Percentiles rank a stretch among this genome's conserved stretches.
Conservation (phyloP, 331 rosid species). For the Prunus yedoensis region DNA sequence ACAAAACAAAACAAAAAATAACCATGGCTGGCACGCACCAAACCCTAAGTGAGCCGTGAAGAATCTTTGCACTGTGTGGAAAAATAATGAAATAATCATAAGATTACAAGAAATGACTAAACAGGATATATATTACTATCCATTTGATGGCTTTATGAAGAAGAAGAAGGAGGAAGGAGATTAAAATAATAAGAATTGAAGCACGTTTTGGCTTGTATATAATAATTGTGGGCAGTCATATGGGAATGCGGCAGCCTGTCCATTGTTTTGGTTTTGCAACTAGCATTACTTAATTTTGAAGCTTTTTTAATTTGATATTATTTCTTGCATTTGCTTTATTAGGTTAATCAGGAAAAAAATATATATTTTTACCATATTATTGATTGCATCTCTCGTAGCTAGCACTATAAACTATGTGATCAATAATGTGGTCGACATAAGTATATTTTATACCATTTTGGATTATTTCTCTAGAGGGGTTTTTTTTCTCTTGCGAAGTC, state of each 20-base stretch:
- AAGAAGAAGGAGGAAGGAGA: background rate
- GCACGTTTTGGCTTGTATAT: conserved; percentile 20
- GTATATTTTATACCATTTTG: too few relatives aligned
- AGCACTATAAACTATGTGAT: too few relatives aligned
- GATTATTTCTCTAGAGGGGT: too few relatives aligned
- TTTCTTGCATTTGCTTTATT: background rate
- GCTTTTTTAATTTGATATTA: background rate
- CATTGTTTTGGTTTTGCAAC: background rate
- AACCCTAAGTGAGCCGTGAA: conserved; percentile 11
- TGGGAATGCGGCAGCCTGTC: conserved; percentile 1
- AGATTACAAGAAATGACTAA: background rate
- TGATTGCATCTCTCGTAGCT: too few relatives aligned
- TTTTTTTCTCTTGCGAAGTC: too few relatives aligned
- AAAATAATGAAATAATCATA: background rate
- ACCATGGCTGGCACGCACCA: too few relatives aligned
- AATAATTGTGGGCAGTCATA: background rate
- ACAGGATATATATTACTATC: too few relatives aligned
- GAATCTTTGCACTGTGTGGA: background rate
- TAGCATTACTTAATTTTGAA: background rate
- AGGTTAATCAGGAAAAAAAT: background rate
- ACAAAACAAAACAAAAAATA: background rate
- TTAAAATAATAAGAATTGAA: background rate
- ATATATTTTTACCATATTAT: too few relatives aligned
- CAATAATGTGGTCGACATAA: too few relatives aligned
- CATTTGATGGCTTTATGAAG: too few relatives aligned